Conservation (phyloP, 176 grass and related monocot genomes). For the Aegilops sharonensis region DNA sequence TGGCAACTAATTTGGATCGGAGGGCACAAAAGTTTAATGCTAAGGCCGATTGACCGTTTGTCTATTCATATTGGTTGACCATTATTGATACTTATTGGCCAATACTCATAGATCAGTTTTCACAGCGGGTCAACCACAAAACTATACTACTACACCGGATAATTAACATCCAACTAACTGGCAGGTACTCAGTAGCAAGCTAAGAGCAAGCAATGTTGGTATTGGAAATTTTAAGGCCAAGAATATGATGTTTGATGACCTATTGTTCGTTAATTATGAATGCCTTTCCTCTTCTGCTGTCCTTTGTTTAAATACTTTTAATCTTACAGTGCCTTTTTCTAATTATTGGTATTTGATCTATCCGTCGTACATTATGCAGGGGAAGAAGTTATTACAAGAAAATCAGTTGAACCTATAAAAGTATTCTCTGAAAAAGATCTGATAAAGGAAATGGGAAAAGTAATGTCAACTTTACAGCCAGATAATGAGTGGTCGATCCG, state of each 20-base stretch:
- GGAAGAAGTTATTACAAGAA: conserved; percentile 56
- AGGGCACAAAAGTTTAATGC: neutral
- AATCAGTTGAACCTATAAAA: conserved; percentile 62
- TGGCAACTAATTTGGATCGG: too few relatives aligned
- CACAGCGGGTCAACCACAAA: too few relatives aligned
- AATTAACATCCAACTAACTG: too few relatives aligned
- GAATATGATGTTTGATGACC: neutral
- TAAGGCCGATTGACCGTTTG: neutral
- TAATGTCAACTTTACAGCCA: conserved; percentile 53
- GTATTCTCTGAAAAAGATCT: conserved; percentile 91
- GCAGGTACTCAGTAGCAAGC: neutral
- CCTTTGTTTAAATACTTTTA: neutral
- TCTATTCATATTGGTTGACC: neutral
- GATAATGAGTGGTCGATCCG: conserved; percentile 88
- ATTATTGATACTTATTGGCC: too few relatives aligned
- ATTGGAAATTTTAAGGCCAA: neutral
- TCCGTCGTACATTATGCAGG: conserved; percentile 33
- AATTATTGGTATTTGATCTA: too few relatives aligned
- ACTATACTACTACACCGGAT: too few relatives aligned
- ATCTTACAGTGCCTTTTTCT: neutral
- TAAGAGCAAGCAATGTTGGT: neutral
- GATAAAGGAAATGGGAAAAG: conserved; percentile 66
- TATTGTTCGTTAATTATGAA: neutral
- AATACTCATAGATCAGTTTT: too few relatives aligned
- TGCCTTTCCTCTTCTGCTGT: too few relatives aligned